Conservation (phyloP, 768 basidiomycete genomes). For the Naganishia kalamii region DNA sequence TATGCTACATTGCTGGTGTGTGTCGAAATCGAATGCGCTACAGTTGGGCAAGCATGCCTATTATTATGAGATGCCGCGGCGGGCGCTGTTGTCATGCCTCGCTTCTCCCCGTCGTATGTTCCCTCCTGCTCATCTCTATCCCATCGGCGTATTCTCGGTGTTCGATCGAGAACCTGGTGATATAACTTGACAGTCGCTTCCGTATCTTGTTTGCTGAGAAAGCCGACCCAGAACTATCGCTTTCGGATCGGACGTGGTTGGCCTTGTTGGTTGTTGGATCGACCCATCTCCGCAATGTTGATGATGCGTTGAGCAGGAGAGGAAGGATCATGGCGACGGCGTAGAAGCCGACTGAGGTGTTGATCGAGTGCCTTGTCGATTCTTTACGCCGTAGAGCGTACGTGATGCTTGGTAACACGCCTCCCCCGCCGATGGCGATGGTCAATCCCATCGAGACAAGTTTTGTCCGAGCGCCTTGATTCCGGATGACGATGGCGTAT, state of each 20-base stretch:
- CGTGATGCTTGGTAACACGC: constrained; percentile 30
- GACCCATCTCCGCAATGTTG: constrained; percentile 1
- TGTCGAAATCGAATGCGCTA: too few relatives aligned
- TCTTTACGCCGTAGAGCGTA: constrained; percentile 23
- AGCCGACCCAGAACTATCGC: constrained; percentile 5
- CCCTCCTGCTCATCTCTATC: background rate
- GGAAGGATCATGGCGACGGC: background rate
- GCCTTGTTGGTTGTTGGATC: background rate
- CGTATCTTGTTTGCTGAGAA: background rate
- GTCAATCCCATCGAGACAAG: constrained; percentile 30
- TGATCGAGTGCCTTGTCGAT: background rate
- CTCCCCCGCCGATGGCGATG: constrained; percentile 35
- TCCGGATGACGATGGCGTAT: constrained; percentile 38
- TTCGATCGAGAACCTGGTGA: constrained; percentile 6
- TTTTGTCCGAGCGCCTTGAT: constrained; percentile 38
- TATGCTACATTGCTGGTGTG: too few relatives aligned
- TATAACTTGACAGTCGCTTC: background rate
- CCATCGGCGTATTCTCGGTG: constrained; percentile 3
- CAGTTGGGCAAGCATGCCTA: too few relatives aligned
- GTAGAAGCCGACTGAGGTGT: background rate
- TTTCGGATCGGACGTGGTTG: background rate
- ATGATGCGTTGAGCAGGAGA: background rate
- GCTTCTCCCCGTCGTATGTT: too few relatives aligned
- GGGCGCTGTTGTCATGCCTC: too few relatives aligned
- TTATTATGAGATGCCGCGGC: too few relatives aligned